Base-by-base conservation (phyloP, 768 basidiomycete genomes). In the Royoungia palumana region DNA sequence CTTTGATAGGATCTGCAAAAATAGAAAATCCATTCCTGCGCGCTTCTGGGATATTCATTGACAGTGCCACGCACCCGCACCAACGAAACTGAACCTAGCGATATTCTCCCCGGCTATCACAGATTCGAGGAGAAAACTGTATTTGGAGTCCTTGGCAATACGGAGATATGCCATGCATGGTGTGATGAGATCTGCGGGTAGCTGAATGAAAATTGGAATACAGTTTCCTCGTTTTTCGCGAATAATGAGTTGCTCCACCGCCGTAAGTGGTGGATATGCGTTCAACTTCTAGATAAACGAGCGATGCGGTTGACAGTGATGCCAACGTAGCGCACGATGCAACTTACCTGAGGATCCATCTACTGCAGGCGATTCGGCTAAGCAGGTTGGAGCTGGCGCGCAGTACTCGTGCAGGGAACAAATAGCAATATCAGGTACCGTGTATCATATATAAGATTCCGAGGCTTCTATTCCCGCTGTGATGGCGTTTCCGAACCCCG, bases 141-240 rank as follows among this genome's bases (percentile, higher is more conserved):
- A 90, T 65, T 87, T 89, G 1, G 91, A 90, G 61, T 93, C 89
- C 61, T 94, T 87, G 12, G 94, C 84, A 53, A 98, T 79, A 49
- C 92, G 83, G 41, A 99, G 82, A 69, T 97, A 99, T 7, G 96
- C 94, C 73, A 93, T 88, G 64, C 93, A 94, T 68, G 96, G 96
- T 21, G 96, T 99, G 53, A 98, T 80, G 53, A 98, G 82, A 65
- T 99, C 96, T 39, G 93, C 94, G 20, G 95, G 94, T 4, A 99
- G 78, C 61, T 94, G 85, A 46, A 95, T 81, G 70, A 82, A 98
- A 56, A 99, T 80, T 19, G 95, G 95, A 30, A 97, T 81, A 62
- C 91, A 90, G 64, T 98, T 98, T 64, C 94, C 94, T 48, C 73
- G 77, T 68, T 91, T 89, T 66, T 92, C 87, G 37, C 81, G 76